phyloP scores from a whole-genome alignment of 73 alveolate genomes.

The Blepharisma japonicum region DNA sequence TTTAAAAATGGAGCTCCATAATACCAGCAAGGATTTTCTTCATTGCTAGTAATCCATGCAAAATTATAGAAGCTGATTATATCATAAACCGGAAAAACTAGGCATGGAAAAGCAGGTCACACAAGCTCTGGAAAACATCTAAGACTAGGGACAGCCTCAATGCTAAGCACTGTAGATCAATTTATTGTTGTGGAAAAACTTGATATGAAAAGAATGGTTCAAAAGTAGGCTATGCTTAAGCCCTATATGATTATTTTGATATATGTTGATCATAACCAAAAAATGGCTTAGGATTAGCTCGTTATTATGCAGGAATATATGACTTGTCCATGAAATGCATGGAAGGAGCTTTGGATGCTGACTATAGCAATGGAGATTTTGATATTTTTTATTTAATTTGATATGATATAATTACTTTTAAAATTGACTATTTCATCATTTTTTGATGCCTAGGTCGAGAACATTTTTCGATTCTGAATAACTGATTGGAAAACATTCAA shows the following conservation, averaged over 20 bases:
- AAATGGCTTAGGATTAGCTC: conserved; percentile 97
- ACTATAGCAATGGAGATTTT: conserved; percentile 78
- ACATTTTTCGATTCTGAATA: too few relatives aligned
- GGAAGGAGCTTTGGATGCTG: conserved; percentile 82
- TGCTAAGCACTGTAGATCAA: conserved; percentile 79
- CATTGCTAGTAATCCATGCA: conserved; percentile 42
- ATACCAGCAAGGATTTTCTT: conserved; percentile 39
- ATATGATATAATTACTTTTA: conserved; percentile 86
- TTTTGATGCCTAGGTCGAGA: too few relatives aligned
- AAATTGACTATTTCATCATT: too few relatives aligned
- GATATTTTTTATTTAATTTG: too few relatives aligned
- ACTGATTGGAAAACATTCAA: too few relatives aligned
- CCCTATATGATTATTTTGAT: conserved; percentile 93
- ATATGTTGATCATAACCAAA: conserved; percentile 92
- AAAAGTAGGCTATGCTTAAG: conserved; percentile 91
- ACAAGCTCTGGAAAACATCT: conserved; percentile 56
- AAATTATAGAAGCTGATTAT: conserved; percentile 28
- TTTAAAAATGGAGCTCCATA: conserved; percentile 51
- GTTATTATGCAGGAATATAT: conserved; percentile 95
- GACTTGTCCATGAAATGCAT: conserved; percentile 92
- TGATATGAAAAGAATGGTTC: conserved; percentile 87
- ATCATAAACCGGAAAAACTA: conserved; percentile 29
- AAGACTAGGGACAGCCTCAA: conserved; percentile 98
- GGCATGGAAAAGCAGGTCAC: conserved; percentile 70
- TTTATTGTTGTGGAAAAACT: conserved; percentile 86